phyloP scores from a whole-genome alignment of 495 filamentous ascomycete species.

The Hypomontagnella submonticulosa region DNA sequence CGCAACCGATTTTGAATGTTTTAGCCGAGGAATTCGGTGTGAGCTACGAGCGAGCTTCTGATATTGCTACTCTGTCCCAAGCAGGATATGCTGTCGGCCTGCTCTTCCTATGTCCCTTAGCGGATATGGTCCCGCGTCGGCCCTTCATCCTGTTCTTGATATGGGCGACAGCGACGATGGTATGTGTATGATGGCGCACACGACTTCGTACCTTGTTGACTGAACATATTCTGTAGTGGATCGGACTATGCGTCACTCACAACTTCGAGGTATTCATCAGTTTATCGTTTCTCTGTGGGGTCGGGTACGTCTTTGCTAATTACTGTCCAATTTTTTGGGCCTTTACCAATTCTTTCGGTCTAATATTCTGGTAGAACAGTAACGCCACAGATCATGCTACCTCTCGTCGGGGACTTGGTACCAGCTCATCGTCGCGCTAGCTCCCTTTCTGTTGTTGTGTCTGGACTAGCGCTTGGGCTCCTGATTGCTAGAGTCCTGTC shows the following conservation, averaged over 20 bases:
- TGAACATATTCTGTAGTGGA: slow-evolving; percentile 52
- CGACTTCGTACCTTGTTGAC: not conserved
- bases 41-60: slow-evolving; percentile 63
- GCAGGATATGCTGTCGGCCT: slow-evolving; percentile 81
- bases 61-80: slow-evolving; percentile 78
- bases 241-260: slow-evolving; percentile 75
- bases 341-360: slow-evolving; percentile 16
- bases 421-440: slow-evolving; percentile 72
- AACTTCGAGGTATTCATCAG: slow-evolving; percentile 70
- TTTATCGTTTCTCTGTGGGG: slow-evolving; percentile 71
- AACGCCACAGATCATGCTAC: slow-evolving; percentile 83
- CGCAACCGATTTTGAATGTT: slow-evolving; percentile 75
- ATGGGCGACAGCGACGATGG: slow-evolving; percentile 72
- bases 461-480: slow-evolving; percentile 75
- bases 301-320: slow-evolving; percentile 52
- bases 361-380: slow-evolving; percentile 65
- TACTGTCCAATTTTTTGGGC: too few relatives aligned
- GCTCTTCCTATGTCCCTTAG: slow-evolving; percentile 79
- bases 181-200: slow-evolving; percentile 45
- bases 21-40: slow-evolving; percentile 72
- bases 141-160: slow-evolving; percentile 75
- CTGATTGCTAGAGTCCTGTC: slow-evolving; percentile 78
- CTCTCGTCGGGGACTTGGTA: slow-evolving; percentile 78
- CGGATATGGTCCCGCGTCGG: slow-evolving; percentile 74
- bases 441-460: slow-evolving; percentile 74